Base-by-base conservation (phyloP, 495 filamentous ascomycete species). In the Parathielavia appendiculata region DNA sequence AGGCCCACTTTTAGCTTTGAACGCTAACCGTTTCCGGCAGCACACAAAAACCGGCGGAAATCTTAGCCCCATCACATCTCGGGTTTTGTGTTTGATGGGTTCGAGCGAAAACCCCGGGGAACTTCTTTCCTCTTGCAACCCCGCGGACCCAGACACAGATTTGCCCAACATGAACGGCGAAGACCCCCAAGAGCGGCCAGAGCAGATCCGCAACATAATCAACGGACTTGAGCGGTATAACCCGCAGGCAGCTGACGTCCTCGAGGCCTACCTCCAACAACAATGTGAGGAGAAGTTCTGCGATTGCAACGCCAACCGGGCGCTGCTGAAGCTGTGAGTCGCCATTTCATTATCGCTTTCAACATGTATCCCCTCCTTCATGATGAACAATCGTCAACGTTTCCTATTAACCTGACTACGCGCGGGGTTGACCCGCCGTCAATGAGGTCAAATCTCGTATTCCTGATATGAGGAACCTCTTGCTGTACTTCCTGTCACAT, bases 221-320 rank as follows among this genome's bases (percentile, higher is more conserved):
- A 88, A 87, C 77, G 91, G 95, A 57, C 88, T 99, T 59, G 93
- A 99, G 77, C 81, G 95, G 61, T 99, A 99, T 79, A 99, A 99
- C 75, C 95, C 95, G 43, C 93, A 99, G 75, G 96, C 92, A 22
- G 95, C 93, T 51, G 81, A 81, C 36, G 81, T 92, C 54, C 92
- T 99, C 79, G 92, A 97, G 79, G 89, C 92, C 69, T 97, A 99
- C 71, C 87, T 99, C 40, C 78, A 81, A 63, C 86, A 90, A 71
- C 95, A 99, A 79, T 99, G 95, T 79, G 95, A 97, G 75, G 85
- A 89, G 73, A 82, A 86, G 74, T 90, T 88, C 55, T 92, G 91
- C 73, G 95, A 99, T 76, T 90, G 85, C 76, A 96, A 96, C 73
- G 91, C 95, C 63, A 97, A 97, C 75, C 74, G 97, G 69, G 93